A percentile compares a stretch with the other conserved stretches of the same genome.
phyloP scores from a whole-genome alignment of 257 asterid genomes.

The Perilla frutescens region DNA sequence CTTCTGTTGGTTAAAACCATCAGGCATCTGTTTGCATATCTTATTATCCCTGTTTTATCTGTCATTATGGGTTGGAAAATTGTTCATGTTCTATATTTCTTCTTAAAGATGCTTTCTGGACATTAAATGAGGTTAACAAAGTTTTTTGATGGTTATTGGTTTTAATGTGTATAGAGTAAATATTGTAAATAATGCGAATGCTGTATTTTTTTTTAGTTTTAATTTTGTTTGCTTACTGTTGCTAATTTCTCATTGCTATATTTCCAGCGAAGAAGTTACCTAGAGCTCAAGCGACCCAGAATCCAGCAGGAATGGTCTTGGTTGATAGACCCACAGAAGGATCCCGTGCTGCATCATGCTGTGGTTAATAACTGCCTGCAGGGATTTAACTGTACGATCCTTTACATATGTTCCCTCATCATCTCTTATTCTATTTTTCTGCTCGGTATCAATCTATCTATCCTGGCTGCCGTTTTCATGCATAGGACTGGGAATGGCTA shows the following conservation, averaged over 20 bases:
- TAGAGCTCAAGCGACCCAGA: conserved; percentile 72
- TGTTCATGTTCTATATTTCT: not conserved
- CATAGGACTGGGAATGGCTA: conserved; percentile 6
- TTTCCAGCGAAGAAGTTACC: conserved; percentile 75
- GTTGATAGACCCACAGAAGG: conserved; percentile 75
- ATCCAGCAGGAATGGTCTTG: conserved; percentile 78
- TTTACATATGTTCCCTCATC: not conserved
- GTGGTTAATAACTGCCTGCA: conserved; percentile 40
- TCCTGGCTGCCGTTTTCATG: not conserved
- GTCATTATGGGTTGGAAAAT: not conserved
- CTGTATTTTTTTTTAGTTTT: not conserved
- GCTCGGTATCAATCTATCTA: not conserved
- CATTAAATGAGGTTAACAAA: not conserved
- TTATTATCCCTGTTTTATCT: not conserved
- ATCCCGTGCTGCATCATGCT: conserved; percentile 63
- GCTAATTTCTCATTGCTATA: conserved; percentile 6
- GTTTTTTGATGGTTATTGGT: not conserved
- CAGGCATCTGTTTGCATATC: not conserved
- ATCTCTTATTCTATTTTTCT: not conserved
- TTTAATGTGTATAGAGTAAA: not conserved
- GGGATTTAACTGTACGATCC: conserved; percentile 32
- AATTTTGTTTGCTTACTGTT: not conserved
- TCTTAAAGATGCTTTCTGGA: not conserved
- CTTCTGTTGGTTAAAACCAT: not conserved
- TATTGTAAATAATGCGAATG: not conserved